Percentiles rank a stretch among this genome's conserved stretches.
Evolutionary conservation across 805 yeast species (phyloP).

Genomic region (Maudiozyma barnettii): DNA sequence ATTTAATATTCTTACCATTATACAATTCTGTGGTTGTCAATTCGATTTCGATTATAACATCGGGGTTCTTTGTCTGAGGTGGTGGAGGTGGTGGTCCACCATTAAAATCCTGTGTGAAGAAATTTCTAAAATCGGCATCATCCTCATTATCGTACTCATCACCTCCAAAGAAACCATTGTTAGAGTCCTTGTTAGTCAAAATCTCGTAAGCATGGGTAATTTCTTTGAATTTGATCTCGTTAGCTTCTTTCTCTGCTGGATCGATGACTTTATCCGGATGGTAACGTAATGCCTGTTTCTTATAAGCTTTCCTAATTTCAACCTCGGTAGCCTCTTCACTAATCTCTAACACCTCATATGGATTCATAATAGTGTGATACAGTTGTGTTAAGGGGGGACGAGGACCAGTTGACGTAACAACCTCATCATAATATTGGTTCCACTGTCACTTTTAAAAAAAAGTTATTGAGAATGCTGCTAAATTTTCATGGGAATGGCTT

Average conservation of each 20-base stretch:
- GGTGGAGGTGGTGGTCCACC: background rate
- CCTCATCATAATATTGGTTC: too few relatives aligned
- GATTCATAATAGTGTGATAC: constrained; percentile 2
- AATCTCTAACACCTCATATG: constrained; percentile 64
- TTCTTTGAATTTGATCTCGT: constrained; percentile 76
- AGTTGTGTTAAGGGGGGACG: too few relatives aligned
- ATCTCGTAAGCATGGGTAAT: constrained; percentile 80
- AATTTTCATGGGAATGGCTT: too few relatives aligned
- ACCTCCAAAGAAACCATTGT: constrained; percentile 35
- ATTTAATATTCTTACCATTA: constrained; percentile 71
- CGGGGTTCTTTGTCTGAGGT: background rate
- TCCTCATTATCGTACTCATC: constrained; percentile 9
- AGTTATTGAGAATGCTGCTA: too few relatives aligned
- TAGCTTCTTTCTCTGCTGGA: constrained; percentile 48
- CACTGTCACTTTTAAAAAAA: too few relatives aligned
- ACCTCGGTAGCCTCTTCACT: constrained; percentile 50
- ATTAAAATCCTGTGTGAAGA: constrained; percentile 35
- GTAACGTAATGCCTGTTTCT: constrained; percentile 67
- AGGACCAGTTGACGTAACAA: too few relatives aligned
- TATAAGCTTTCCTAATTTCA: constrained; percentile 78
- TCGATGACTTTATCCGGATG: constrained; percentile 87
- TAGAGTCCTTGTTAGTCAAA: constrained; percentile 55
- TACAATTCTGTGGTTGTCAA: constrained; percentile 66
- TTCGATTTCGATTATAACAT: constrained; percentile 30
- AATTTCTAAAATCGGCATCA: constrained; percentile 69